Conservation (phyloP, 2,329 filamentous ascomycete genomes). For the Talaromyces sp. region DNA sequence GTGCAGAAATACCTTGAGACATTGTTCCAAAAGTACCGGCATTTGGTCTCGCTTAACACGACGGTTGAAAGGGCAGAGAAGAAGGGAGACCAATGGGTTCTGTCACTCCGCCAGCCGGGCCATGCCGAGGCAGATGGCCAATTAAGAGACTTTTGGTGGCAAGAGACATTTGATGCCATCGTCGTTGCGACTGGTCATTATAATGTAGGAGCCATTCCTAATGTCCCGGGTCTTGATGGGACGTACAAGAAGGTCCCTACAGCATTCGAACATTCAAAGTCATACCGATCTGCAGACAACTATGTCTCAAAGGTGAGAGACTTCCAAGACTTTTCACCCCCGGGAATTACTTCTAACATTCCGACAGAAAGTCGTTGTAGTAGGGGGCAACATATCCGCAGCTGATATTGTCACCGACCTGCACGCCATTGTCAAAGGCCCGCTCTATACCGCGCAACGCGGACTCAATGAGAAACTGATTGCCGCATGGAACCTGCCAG, state of each 20-base stretch:
- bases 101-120: constrained; percentile 21
- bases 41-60: constrained; percentile 25
- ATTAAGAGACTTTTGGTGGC: constrained; percentile 31
- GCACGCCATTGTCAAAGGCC: constrained; percentile 16
- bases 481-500: constrained; percentile 19
- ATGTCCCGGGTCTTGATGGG: constrained; percentile 29
- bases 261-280: constrained; percentile 33
- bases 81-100: constrained; percentile 20
- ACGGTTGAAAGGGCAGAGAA: constrained; percentile 23
- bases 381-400: constrained; percentile 25
- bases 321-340: not conserved
- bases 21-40: constrained; percentile 20
- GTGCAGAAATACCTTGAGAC: constrained; percentile 20
- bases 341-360: too few species aligned
- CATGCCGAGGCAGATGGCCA: constrained; percentile 7
- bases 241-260: constrained; percentile 26
- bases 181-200: constrained; percentile 41
- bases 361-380: constrained; percentile 19
- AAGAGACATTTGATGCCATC: constrained; percentile 37
- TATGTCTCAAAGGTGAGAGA: constrained; percentile 27
- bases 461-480: constrained; percentile 16
- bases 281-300: constrained; percentile 27
- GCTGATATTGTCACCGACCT: constrained; percentile 23
- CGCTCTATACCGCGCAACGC: constrained; percentile 18
- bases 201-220: constrained; percentile 34